These are phyloP conservation scores for Acanthamoeba divionensis DNA, from an alignment of 208 protist genomes.

Conservation along the genomic window DNA sequence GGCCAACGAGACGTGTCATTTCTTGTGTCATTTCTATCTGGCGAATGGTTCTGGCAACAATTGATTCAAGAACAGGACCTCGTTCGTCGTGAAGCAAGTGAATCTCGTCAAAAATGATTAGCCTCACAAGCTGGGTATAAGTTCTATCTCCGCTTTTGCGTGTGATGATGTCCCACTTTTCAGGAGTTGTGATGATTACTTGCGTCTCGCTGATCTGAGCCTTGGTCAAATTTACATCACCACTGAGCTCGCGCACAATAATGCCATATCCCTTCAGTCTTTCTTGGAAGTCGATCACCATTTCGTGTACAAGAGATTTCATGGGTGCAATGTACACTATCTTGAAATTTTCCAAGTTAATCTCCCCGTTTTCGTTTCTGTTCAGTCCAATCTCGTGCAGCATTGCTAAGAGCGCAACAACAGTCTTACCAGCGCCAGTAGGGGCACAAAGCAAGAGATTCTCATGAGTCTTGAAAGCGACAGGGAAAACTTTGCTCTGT, in stretches of 20 bases:
- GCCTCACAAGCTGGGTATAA: conserved; percentile 82
- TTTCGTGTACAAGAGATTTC: conserved; percentile 99
- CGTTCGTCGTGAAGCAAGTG: conserved; percentile 99
- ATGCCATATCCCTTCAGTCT: conserved; percentile 92
- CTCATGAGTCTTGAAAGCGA: conserved; percentile 90
- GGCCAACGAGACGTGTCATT: conserved; percentile 94
- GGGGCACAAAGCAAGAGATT: conserved; percentile 97
- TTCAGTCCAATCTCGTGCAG: conserved; percentile 89
- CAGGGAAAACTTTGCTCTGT: conserved; percentile 92
- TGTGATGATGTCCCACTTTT: conserved; percentile 99
- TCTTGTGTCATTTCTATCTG: conserved; percentile 80
- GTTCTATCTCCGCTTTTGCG: conserved; percentile 89
- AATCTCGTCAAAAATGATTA: conserved; percentile 93
- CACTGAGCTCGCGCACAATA: conserved; percentile 95
- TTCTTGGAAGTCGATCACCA: too few species aligned
- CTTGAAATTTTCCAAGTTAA: conserved; percentile 87
- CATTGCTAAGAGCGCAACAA: conserved; percentile 98
- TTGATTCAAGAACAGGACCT: conserved; percentile 97
- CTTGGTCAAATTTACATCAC: conserved; percentile 95
- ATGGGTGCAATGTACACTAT: conserved; percentile 99
- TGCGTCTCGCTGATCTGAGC: conserved; percentile 95
- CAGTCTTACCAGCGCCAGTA: conserved; percentile 97
- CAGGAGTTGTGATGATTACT: conserved; percentile 98
- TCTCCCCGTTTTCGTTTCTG: conserved; percentile 64
- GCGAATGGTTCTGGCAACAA: conserved; percentile 94